Evolutionary conservation across 306 rosid species (phyloP).

Genomic region (Begonia peltatifolia): DNA sequence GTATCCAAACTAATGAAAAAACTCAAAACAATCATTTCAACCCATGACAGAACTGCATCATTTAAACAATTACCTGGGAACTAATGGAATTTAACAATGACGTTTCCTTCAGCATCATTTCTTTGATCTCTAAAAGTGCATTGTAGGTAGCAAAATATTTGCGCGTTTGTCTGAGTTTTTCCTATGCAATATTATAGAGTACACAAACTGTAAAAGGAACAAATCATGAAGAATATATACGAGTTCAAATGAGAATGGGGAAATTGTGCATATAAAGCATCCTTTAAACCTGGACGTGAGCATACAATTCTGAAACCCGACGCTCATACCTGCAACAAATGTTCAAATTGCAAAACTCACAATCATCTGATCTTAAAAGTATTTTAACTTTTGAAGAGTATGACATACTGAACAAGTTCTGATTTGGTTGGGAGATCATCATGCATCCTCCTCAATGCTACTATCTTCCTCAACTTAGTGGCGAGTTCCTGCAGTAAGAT

Average conservation of each 20-base stretch:
- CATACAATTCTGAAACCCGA: constrained; percentile 59
- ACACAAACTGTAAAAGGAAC: not conserved
- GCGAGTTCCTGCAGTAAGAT: constrained; percentile 48
- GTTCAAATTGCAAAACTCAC: constrained; percentile 6
- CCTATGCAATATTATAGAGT: constrained; percentile 26
- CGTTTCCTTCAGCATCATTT: constrained; percentile 75
- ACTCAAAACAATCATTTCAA: not conserved
- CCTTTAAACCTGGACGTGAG: constrained; percentile 53
- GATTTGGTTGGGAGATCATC: constrained; percentile 67
- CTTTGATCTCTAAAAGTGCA: constrained; percentile 86
- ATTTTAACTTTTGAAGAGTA: constrained; percentile 2
- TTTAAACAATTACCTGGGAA: constrained; percentile 52
- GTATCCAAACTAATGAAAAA: not conserved
- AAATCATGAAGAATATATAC: not conserved
- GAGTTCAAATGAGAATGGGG: not conserved
- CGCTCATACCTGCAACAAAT: constrained; percentile 47
- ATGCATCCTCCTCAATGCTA: constrained; percentile 46
- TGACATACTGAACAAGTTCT: constrained; percentile 70
- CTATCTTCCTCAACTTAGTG: constrained; percentile 32
- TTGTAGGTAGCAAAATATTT: constrained; percentile 73
- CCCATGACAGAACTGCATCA: not conserved
- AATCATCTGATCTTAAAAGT: not conserved
- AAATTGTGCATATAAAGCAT: constrained; percentile 5
- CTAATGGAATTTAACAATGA: constrained; percentile 77
- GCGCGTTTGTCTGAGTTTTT: constrained; percentile 66